Conservation (phyloP, 768 basidiomycete genomes). For the Termitomyces sp. region DNA sequence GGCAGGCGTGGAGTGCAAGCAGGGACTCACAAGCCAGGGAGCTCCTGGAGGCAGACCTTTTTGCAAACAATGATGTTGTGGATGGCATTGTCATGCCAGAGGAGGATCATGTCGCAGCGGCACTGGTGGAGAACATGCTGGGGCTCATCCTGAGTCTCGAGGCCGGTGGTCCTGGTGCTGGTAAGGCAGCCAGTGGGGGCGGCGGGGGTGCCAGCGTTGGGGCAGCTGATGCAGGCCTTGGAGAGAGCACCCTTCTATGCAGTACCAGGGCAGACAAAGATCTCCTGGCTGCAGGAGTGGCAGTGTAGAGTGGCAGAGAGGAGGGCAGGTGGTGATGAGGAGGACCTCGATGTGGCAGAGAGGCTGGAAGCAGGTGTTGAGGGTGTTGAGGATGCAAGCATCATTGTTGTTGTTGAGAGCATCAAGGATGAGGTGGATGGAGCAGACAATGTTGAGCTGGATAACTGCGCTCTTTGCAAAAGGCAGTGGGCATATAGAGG, state of each 20-base stretch:
- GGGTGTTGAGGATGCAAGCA: slow-evolving; percentile 42
- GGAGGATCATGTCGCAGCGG: slow-evolving; percentile 54
- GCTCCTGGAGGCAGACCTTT: slow-evolving; percentile 65
- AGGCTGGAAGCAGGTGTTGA: slow-evolving; percentile 58
- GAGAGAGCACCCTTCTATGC: slow-evolving; percentile 62
- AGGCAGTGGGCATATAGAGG: slow-evolving; percentile 68
- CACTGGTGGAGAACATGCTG: slow-evolving; percentile 57
- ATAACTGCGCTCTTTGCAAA: slow-evolving; percentile 77
- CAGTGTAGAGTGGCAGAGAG: slow-evolving; percentile 19
- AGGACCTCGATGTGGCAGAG: slow-evolving; percentile 66
- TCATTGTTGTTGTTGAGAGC: slow-evolving; percentile 24
- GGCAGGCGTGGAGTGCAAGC: background rate
- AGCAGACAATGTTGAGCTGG: slow-evolving; percentile 77
- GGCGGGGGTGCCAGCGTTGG: too few relatives aligned
- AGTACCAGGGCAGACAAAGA: slow-evolving; percentile 59
- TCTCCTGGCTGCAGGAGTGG: slow-evolving; percentile 45
- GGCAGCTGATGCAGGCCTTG: slow-evolving; percentile 31
- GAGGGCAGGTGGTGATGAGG: slow-evolving; percentile 54
- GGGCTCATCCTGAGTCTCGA: slow-evolving; percentile 50
- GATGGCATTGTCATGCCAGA: slow-evolving; percentile 66
- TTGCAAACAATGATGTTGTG: slow-evolving; percentile 46
- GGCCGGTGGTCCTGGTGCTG: slow-evolving; percentile 39
- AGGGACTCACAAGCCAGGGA: slow-evolving; percentile 67
- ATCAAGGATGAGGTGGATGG: slow-evolving; percentile 69
- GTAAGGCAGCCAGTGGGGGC: slow-evolving; percentile 20